Evolutionary conservation across 371 early-diverging fungal species (phyloP), one percentile per base, ranked within the genome.

Genomic region (Saksenaea vasiformis): DNA sequence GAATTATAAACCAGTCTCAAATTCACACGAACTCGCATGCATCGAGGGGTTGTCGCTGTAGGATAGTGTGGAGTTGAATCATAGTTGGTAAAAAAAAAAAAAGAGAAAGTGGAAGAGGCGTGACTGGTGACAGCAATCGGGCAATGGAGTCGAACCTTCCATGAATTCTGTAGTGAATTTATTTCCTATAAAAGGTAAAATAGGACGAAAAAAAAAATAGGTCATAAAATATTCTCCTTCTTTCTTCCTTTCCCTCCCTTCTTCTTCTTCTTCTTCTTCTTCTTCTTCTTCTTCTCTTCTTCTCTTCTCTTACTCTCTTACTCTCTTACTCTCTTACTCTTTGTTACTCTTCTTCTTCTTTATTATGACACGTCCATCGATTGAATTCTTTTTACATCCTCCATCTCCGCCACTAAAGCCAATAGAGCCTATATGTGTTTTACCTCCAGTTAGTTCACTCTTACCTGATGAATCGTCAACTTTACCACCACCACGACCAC

Each of bases 311-410:
- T 58, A 56, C 66, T 15, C 54, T 34, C 35, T 54, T 54, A 35
- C 47, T 38, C 31, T 10, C 36, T 19, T 8, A 53, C 15, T 15
- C 26, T 28, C 47, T 61, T 43, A 53, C 44, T 56, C 24, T 61
- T 36, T 57, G 41, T 53, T 53, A 28, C 51, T 35, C 57, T 41
- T 27, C 22, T 47, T 9, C 14, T 5, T 37, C 35, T 39, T 35
- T 41, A 58, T 14, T 24, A 67, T 62, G 62, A 44, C 57, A 39
- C 59, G 60, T 19, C 56, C 44, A n/a, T 63, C 64, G 15, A 66
- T 66, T 60, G 69, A 70, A 43, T 65, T 70, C 34, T 70, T 62
- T 51, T 62, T 70, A 13, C 70, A 70, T 44, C 70, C 70, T 22
- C 70, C 70, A 5, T 70, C 70, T 22, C 70, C 70, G 27, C 61